Base-by-base conservation (phyloP, 1,284 basidiomycete genomes). In the Uromyces viciae-fabae region DNA sequence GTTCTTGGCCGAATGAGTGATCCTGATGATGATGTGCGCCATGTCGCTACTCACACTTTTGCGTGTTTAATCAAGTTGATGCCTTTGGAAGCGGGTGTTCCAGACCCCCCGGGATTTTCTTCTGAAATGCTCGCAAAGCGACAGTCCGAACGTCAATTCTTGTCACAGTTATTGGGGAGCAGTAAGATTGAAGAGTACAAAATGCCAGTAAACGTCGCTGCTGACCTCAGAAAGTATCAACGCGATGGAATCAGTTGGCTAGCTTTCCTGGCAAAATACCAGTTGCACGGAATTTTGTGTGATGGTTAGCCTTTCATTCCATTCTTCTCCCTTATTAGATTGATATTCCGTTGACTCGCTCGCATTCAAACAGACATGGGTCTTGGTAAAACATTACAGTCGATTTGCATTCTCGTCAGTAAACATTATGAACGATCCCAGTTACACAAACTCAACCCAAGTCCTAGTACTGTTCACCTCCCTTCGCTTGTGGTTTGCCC, bases 11-110 rank as follows among this genome's bases (percentile, higher is more conserved):
- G 97, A 46, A 99, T 99, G 97, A 98, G 94, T 83, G 97, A 99
- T 86, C 86, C 91, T 2, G 92, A 99, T 85, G 94, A 96, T 83
- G 91, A 93, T 82, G 92, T 97, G 68, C 92, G 97, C 28, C 90
- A 96, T 52, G 91, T 94, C 5, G 92, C 97, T 0, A 98, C 97
- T 9, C 95, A 95, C 85, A 97, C 95, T 0, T 99, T 99, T 85
- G 97, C 97, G 0, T 93, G 94, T 1, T 88, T 99, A n/a, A 93
- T 99, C 83, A 98, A 99, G 88, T 96, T 99, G 92, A 94, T 99
- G 7, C 97, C 97, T 3, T 89, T 99, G 0, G 97, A 99, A 93
- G 93, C 94, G 82, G 97, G 96, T 75, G 88, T 99, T 46, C 96
- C 96, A 7, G 94, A 98, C 85, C 97, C 97, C 46, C 91, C 92